Evolutionary conservation across 768 basidiomycete species (phyloP), one percentile per base, ranked within the genome.

Genomic region (Podaxis sp.): DNA sequence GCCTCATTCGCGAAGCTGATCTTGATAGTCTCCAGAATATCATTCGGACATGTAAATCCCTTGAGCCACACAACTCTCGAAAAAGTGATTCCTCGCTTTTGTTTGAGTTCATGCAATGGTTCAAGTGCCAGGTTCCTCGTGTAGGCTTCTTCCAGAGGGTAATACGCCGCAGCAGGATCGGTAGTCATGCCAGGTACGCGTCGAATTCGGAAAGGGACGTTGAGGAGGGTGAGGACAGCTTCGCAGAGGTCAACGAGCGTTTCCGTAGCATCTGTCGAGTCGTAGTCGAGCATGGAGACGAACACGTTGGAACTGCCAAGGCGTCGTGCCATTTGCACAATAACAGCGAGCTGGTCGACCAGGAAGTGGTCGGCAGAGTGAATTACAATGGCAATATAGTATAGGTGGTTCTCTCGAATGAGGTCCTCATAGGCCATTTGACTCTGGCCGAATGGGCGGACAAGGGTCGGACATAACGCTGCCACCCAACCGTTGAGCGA

Each of bases 281-380:
- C 92, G 73, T 96, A 96, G 75, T 99, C 97, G 62, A 99, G 80
- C 93, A 99, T 96, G 7, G 95, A 97, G 41, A 99, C 96, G 73
- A 98, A 99, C 54, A 99, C 76, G 69, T 94, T 94, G 56, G 85
- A 80, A 4, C 92, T 87, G 2, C 97, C 97, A 11, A 98, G 84
- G 8, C 95, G 88, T 68, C 89, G 89, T 0, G 93, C 93, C 71
- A 99, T 85, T 73, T 99, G 97, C 8, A 99, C 91, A 66, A 99
- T 98, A 68, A 97, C 93, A 19, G 97, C 94, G 51, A 99, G 88
- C 73, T 99, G 97, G 77, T 98, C 97, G 66, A 98, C 93, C 58
- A 98, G 86, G 79, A 99, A 99, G 73, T 99, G 97, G 79, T 99
- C 97, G 2, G 97, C 97, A 3, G 94, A 96, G 74, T 99, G 96